Evolutionary conservation across 345 rosid genomes (phyloP).

Genomic region (Cardamine resedifolia): DNA sequence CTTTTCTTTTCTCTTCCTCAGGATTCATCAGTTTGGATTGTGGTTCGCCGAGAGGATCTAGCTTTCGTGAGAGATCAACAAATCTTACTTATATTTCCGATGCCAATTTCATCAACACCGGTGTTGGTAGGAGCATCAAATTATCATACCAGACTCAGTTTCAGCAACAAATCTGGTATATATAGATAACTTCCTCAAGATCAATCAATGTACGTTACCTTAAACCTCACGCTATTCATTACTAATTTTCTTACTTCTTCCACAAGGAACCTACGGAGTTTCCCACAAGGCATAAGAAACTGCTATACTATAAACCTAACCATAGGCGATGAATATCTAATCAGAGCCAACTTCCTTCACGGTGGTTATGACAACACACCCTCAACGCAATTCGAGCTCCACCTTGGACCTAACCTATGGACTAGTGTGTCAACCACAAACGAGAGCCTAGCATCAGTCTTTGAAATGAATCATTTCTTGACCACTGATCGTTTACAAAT

Average conservation of each 20-base stretch:
- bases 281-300: slow-evolving; percentile 46
- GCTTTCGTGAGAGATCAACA: slow-evolving; percentile 31
- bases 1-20: not conserved
- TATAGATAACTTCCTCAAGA: not conserved
- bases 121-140: slow-evolving; percentile 26
- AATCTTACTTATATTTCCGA: slow-evolving; percentile 44
- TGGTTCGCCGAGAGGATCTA: slow-evolving; percentile 35
- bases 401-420: slow-evolving; percentile 56
- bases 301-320: slow-evolving; percentile 46
- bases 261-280: slow-evolving; percentile 39
- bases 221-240: slow-evolving; percentile 11
- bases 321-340: slow-evolving; percentile 43
- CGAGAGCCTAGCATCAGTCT: not conserved
- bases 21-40: slow-evolving; percentile 58
- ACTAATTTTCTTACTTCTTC: not conserved
- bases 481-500: slow-evolving; percentile 37
- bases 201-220: not conserved
- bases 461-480: slow-evolving; percentile 48
- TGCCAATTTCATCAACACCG: slow-evolving; percentile 39
- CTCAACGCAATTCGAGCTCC: slow-evolving; percentile 42
- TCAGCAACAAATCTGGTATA: slow-evolving; percentile 29
- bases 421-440: slow-evolving; percentile 26
- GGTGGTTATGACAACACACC: slow-evolving; percentile 51
- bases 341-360: slow-evolving; percentile 42
- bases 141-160: not conserved